Conservation (phyloP, 2,329 filamentous ascomycete genomes). For the Talaromyces sp. region DNA sequence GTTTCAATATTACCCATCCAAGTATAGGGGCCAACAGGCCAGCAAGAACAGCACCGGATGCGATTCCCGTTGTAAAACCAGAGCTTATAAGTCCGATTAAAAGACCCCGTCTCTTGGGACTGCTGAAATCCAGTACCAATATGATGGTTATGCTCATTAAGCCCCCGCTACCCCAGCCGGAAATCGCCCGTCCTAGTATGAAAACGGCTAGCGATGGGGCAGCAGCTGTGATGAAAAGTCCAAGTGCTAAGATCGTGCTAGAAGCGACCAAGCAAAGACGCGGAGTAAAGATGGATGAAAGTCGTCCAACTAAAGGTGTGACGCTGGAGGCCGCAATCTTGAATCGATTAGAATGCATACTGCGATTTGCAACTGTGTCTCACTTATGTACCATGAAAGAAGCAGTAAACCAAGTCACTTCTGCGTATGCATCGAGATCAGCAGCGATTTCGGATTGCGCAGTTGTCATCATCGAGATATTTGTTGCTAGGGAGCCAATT, state of each 20-base stretch:
- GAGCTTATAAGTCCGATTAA: conserved; percentile 75
- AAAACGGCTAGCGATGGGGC: conserved; percentile 65
- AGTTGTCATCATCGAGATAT: conserved; percentile 80
- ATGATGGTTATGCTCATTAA: conserved; percentile 75
- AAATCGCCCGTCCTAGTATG: conserved; percentile 67
- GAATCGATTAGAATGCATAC: conserved; percentile 22
- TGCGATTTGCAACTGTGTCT: not conserved
- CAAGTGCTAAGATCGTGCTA: conserved; percentile 61
- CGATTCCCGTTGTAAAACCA: conserved; percentile 71
- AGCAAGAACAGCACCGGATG: conserved; percentile 70
- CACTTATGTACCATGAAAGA: conserved; percentile 61
- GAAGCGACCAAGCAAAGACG: conserved; percentile 66
- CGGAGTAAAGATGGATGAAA: conserved; percentile 74
- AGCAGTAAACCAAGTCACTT: conserved; percentile 79
- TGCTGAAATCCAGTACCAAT: conserved; percentile 73
- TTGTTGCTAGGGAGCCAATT: conserved; percentile 53
- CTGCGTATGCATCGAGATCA: conserved; percentile 72
- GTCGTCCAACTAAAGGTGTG: conserved; percentile 70
- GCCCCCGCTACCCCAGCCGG: conserved; percentile 70
- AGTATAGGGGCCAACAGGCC: conserved; percentile 64
- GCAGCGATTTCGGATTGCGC: conserved; percentile 76
- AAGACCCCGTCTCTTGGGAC: conserved; percentile 67
- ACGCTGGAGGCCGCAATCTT: conserved; percentile 61
- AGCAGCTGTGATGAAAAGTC: conserved; percentile 65
- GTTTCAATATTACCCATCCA: conserved; percentile 65